Conservation (phyloP, 768 basidiomycete genomes). For the Mycena rosella region DNA sequence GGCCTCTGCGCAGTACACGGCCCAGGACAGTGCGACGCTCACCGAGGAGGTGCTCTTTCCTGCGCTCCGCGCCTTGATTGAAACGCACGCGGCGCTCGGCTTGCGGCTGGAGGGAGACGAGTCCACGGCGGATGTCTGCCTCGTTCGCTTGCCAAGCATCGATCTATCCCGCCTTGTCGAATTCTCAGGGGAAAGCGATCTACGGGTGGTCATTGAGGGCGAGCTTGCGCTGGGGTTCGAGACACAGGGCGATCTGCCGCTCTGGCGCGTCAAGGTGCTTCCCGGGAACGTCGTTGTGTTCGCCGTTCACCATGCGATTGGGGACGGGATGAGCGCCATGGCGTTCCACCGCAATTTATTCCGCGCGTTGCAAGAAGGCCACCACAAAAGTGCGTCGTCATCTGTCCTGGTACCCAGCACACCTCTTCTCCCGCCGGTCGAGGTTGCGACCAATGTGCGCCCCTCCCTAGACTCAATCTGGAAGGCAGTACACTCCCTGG, state of each 20-base stretch:
- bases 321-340: conserved; percentile 47
- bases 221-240: conserved; percentile 29
- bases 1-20: conserved; percentile 38
- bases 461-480: conserved; percentile 15
- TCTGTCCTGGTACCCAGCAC: conserved; percentile 15
- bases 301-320: conserved; percentile 46
- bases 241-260: conserved; percentile 33
- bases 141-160: conserved; percentile 7
- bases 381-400: background rate
- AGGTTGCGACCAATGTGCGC: conserved; percentile 4
- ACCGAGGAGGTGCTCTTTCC: conserved; percentile 29
- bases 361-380: conserved; percentile 33
- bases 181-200: conserved; percentile 5
- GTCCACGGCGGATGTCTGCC: background rate
- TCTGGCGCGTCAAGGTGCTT: conserved; percentile 48
- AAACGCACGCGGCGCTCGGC: conserved; percentile 21
- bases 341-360: conserved; percentile 45
- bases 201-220: conserved; percentile 9
- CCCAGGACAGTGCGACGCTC: conserved; percentile 10
- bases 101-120: conserved; percentile 21
- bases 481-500: background rate
- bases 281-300: conserved; percentile 43
- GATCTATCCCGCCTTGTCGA: conserved; percentile 26
- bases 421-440: conserved; percentile 1
- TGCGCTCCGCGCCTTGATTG: conserved; percentile 20